Conservation (phyloP, 352 stramenopile genomes). For the Globisporangium lucens region DNA sequence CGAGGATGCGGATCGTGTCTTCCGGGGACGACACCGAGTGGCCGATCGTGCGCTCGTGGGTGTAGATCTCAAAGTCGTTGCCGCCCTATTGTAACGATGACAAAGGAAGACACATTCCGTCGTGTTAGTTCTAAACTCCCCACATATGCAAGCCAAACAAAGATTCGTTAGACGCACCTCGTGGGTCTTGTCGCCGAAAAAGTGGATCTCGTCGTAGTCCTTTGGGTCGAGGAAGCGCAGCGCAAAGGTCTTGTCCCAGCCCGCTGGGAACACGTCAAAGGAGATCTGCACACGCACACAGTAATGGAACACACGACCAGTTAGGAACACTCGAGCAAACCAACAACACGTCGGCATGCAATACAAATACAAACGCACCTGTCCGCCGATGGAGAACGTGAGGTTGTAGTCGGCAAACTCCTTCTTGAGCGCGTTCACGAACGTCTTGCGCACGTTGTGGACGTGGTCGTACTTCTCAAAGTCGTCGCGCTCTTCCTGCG, state of each 20-base stretch:
- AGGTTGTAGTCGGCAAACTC: constrained; percentile 95
- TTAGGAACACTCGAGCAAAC: neutral
- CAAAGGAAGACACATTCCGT: neutral
- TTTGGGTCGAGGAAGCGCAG: constrained; percentile 90
- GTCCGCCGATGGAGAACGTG: constrained; percentile 97
- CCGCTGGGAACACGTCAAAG: constrained; percentile 97
- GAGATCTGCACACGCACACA: constrained; percentile 77
- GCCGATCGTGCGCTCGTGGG: constrained; percentile 94
- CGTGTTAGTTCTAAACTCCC: neutral
- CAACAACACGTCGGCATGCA: neutral
- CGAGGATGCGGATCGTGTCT: constrained; percentile 96
- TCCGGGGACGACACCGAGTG: constrained; percentile 95
- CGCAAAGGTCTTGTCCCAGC: constrained; percentile 99
- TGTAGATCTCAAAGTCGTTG: constrained; percentile 99
- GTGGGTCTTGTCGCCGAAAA: constrained; percentile 99
- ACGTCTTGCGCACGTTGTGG: constrained; percentile 92
- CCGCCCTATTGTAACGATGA: constrained; percentile 64
- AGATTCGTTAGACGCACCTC: constrained; percentile 35
- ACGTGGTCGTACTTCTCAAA: constrained; percentile 98
- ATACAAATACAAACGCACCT: constrained; percentile 27
- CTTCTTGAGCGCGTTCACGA: constrained; percentile 94
- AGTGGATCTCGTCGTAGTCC: constrained; percentile 99
- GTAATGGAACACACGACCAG: too few relatives aligned
- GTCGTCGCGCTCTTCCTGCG: constrained; percentile 95
- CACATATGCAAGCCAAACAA: neutral